Evolutionary conservation across 2,329 filamentous ascomycete genomes (phyloP).

Genomic region (Tricladium varicosporioides): DNA sequence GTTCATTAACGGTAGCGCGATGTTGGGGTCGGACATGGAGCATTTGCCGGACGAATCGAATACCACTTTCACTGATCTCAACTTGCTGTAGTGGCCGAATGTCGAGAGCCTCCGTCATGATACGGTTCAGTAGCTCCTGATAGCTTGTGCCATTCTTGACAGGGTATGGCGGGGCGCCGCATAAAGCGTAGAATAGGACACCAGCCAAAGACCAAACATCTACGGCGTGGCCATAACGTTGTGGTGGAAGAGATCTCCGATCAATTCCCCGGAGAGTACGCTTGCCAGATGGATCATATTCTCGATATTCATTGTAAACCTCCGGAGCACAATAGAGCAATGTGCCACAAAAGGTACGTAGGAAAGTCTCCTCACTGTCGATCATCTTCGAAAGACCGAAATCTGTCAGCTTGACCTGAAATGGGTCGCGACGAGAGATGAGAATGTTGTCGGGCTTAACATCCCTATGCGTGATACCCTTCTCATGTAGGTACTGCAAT

Average conservation of each 20-base stretch:
- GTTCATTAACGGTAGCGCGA: slow-evolving; percentile 70
- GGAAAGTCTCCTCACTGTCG: slow-evolving; percentile 83
- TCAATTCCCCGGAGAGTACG: slow-evolving; percentile 41
- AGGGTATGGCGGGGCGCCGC: slow-evolving; percentile 75
- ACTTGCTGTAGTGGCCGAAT: slow-evolving; percentile 57
- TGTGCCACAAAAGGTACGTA: slow-evolving; percentile 96
- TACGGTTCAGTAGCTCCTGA: slow-evolving; percentile 75
- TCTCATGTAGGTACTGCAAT: slow-evolving; percentile 79
- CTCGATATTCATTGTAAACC: slow-evolving; percentile 75
- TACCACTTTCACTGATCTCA: slow-evolving; percentile 62
- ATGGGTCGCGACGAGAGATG: slow-evolving; percentile 68
- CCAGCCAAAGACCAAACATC: slow-evolving; percentile 97
- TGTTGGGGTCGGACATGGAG: slow-evolving; percentile 74
- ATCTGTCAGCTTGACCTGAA: slow-evolving; percentile 88
- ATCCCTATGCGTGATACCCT: slow-evolving; percentile 94
- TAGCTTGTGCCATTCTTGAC: slow-evolving; percentile 74
- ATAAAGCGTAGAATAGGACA: slow-evolving; percentile 86
- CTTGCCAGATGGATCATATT: slow-evolving; percentile 67
- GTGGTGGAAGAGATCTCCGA: slow-evolving; percentile 33
- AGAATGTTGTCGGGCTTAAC: slow-evolving; percentile 98
- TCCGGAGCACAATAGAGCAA: slow-evolving; percentile 95
- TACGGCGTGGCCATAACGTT: slow-evolving; percentile 85
- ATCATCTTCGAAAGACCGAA: slow-evolving; percentile 96
- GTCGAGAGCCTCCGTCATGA: slow-evolving; percentile 77
- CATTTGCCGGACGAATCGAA: slow-evolving; percentile 76